Base-by-base conservation (phyloP, 2,329 filamentous ascomycete genomes). In the Ophiostoma perfectum region DNA sequence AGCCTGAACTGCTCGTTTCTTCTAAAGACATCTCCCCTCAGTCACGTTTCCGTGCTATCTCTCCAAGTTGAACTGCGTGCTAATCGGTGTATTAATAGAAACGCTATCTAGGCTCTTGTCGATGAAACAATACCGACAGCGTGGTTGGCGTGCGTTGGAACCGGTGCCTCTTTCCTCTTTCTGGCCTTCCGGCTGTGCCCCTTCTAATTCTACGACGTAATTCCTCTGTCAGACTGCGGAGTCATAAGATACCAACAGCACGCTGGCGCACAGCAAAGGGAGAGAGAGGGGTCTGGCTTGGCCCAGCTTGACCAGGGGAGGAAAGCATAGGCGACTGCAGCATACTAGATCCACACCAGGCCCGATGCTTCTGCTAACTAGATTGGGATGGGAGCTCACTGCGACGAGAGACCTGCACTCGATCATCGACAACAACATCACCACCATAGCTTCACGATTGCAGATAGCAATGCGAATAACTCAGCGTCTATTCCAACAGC, bases 401-500 rank as follows among this genome's bases (percentile, higher is more conserved):
- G 42, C 14, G 6, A 45, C 8, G 42, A 45, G 2, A 45, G 42
- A 45, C 66, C 16, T 52, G 27, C 27, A 27, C 27, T 27, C 27
- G 27, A 27, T 27, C 27, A 27, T 27, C 27, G 27, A 27, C 27
- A 27, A 27, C 27, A 27, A 27, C 27, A 27, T 27, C 27, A 27
- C 27, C 27, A 27, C 27, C 27, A 27, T 27, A 27, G 27, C 27
- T 27, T 27, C 1, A 27, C 27, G 27, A 27, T 27, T 27, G 27
- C 27, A 27, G 27, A 27, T 27, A 27, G 27, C 67, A 58, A 88
- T 89, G 86, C 82, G 80, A 70, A 75, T 80, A 47, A 83, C 86
- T 1, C 72, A 74, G 55, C 80, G 81, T 65, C 78, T 88, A 4
- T 74, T 86, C 55, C 83, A 82, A 70, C 68, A 65, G 68, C 63